These are phyloP conservation scores for Thuja plicata DNA, from an alignment of 83 land plant species.

Conservation along the genomic window DNA sequence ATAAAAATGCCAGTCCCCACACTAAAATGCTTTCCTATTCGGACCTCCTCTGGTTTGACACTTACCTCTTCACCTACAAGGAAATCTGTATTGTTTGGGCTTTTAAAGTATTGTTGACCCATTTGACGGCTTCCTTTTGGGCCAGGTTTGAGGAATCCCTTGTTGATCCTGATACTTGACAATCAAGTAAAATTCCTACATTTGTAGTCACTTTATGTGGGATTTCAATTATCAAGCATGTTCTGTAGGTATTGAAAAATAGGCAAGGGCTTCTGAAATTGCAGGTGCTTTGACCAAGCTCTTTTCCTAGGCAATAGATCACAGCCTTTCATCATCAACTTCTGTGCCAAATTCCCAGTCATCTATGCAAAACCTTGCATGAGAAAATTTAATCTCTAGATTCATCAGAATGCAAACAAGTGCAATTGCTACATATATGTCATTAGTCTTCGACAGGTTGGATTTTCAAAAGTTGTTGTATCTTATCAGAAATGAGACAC, in stretches of 20 bases:
- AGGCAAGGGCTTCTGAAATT: constrained; percentile 66
- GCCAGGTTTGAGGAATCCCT: constrained; percentile 72
- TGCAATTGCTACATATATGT: too few species aligned
- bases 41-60: constrained; percentile 79
- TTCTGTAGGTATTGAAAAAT: constrained; percentile 75
- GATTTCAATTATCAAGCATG: constrained; percentile 71
- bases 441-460: too few species aligned
- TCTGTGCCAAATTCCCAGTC: constrained; percentile 81
- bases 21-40: constrained; percentile 82
- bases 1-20: constrained; percentile 82
- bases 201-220: constrained; percentile 76
- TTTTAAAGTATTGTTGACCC: constrained; percentile 43
- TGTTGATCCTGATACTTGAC: constrained; percentile 46
- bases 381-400: constrained; percentile 29
- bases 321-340: constrained; percentile 76
- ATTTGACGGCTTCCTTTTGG: constrained; percentile 60
- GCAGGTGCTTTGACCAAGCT: constrained; percentile 73
- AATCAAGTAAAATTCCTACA: constrained; percentile 73
- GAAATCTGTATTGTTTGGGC: constrained; percentile 52
- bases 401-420: too few species aligned
- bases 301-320: constrained; percentile 88
- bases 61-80: constrained; percentile 57
- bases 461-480: too few species aligned
- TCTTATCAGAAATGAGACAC: too few species aligned
- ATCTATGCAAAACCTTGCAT: constrained; percentile 79